Base-by-base conservation (phyloP, 495 filamentous ascomycete species). In the Chaetomium cochliodes region DNA sequence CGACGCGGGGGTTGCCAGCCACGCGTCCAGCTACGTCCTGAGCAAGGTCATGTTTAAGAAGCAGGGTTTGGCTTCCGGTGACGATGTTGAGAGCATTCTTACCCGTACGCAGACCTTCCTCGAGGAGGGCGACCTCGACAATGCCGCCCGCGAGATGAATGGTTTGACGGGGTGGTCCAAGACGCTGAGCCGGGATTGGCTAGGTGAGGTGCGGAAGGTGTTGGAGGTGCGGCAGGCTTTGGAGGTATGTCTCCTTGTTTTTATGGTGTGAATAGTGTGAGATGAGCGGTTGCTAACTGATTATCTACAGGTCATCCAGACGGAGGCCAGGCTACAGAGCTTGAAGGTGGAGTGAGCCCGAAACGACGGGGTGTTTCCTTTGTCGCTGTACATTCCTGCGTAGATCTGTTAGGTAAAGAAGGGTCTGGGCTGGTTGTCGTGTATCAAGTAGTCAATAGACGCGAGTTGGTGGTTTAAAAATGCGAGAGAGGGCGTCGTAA, bases 11-110 rank as follows among this genome's bases (percentile, higher is more conserved):
- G 90, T 97, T 23, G 93, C 94, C 16, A 92, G 89, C 71, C 94
- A 98, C 74, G 91, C 93, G 1, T 90, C 90, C 15, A 96, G 90
- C 76, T 87, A 89, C 68, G 79, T 93, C 28, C 74, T 98, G 73
- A 96, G 90, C 80, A 93, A 96, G 77, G 80, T 97, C 26, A 83
- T 97, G 76, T 98, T 98, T 84, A 90, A 88, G 82, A 97, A 96
- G 81, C 85, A 91, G 71, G 90, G 88, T n/a, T 80, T 94, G 49
- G 87, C 93, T 0, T 83, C 85, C 30, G 93, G 96, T 26, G 86
- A 94, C 69, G 94, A 98, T 73, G 93, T 98, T 23, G 94, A 98
- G 82, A 96, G 92, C 72, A 86, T 97, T 65, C 84, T 98, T 15
- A 88, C 90, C 3, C 82, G 94, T 62, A 92, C 94, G 3, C 92